These are phyloP conservation scores for Hypoxylon sp. DNA, from an alignment of 2,329 filamentous ascomycete species.

Conservation along the genomic window DNA sequence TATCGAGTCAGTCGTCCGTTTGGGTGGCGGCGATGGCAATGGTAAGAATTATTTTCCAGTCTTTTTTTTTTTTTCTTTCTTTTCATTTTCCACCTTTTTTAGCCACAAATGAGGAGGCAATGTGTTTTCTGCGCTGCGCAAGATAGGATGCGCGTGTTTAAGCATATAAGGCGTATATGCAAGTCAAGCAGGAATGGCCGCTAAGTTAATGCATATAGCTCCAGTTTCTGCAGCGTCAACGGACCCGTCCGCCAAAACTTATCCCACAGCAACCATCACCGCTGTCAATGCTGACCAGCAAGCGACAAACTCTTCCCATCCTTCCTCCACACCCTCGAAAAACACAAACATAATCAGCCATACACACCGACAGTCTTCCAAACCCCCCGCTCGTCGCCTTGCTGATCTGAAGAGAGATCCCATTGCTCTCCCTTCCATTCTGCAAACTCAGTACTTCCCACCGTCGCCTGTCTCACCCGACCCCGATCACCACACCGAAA, in stretches of 20 bases:
- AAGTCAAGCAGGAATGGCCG: conserved; percentile 1
- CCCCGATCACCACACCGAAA: conserved; percentile 43
- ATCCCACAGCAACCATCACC: conserved; percentile 15
- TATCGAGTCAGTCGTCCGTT: conserved; percentile 18
- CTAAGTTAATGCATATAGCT: conserved; percentile 21
- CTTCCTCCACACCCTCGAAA: conserved; percentile 24
- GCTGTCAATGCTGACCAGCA: conserved; percentile 11
- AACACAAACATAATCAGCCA: conserved; percentile 49
- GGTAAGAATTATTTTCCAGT: background rate
- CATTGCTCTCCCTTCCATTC: conserved; percentile 47
- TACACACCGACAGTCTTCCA: conserved; percentile 62
- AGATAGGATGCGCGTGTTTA: background rate
- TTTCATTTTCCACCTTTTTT: background rate
- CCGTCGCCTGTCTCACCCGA: conserved; percentile 53
- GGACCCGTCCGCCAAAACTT: conserved; percentile 27
- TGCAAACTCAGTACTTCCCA: conserved; percentile 48
- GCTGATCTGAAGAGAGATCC: conserved; percentile 55
- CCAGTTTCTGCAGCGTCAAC: conserved; percentile 7
- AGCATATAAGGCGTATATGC: background rate
- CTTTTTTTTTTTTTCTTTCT: background rate
- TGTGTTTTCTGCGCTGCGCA: background rate
- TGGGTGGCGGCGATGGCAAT: conserved; percentile 11
- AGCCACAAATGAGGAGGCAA: too few species aligned
- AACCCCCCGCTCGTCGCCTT: conserved; percentile 63
- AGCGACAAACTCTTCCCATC: conserved; percentile 1